These are phyloP conservation scores for Copromyces sp. DNA, from an alignment of 495 filamentous ascomycete species.

Conservation along the genomic window DNA sequence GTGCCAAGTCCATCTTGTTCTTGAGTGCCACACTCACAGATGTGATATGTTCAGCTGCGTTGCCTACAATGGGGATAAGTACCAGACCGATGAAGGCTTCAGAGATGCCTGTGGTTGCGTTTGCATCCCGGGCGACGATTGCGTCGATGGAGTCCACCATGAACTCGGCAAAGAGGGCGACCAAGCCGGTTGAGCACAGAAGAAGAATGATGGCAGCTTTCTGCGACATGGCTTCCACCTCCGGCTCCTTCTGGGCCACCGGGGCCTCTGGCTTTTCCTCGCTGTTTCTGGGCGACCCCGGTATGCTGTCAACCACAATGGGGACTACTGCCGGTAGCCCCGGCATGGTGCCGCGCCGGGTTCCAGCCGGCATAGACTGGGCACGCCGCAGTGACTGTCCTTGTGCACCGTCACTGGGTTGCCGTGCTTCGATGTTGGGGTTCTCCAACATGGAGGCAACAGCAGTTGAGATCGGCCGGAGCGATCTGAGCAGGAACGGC, in stretches of 20 bases:
- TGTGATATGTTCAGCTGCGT: constrained; percentile 81
- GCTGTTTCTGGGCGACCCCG: background rate
- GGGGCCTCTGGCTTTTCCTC: background rate
- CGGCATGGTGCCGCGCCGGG: constrained; percentile 21
- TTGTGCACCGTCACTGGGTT: constrained; percentile 9
- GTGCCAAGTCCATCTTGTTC: constrained; percentile 85
- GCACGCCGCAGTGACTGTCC: constrained; percentile 28
- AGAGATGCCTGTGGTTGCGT: constrained; percentile 43
- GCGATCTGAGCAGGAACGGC: constrained; percentile 39
- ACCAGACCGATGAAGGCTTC: constrained; percentile 77
- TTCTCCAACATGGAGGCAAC: constrained; percentile 28
- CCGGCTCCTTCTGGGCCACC: constrained; percentile 22
- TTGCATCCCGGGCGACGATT: constrained; percentile 36
- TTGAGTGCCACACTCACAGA: constrained; percentile 73
- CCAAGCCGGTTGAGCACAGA: constrained; percentile 62
- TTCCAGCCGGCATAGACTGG: constrained; percentile 23
- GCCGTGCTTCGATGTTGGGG: background rate
- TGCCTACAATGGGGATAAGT: constrained; percentile 78
- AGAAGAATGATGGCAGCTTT: constrained; percentile 61
- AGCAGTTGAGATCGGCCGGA: constrained; percentile 48
- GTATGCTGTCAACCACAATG: constrained; percentile 4
- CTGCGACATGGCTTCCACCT: constrained; percentile 46
- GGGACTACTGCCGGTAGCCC: constrained; percentile 14
- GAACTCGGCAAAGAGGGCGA: constrained; percentile 77
- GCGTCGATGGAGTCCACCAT: constrained; percentile 64